Evolutionary conservation across 805 yeast genomes (phyloP), one percentile per base, ranked within the genome.

Genomic region (Saccharomyces eubayanus): DNA sequence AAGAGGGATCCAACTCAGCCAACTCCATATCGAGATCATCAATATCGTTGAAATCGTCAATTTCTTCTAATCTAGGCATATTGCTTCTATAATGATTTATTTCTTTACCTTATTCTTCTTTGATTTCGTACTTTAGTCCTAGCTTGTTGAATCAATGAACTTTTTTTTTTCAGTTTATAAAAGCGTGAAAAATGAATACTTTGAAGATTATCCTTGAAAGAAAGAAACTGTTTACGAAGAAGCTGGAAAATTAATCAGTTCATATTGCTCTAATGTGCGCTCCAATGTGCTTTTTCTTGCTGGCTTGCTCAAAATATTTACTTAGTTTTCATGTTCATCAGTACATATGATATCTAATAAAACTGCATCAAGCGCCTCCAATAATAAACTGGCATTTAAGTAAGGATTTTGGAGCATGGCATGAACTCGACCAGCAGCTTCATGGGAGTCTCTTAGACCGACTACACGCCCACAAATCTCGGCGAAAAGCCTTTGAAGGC

Each of bases 1-100:
- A 71, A 43, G 72, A 69, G 27, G 85, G 90, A 70, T 90, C 97
- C 58, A 89, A 86, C 73, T 92, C 95, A 3, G 96, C 95, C 28
- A 91, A 75, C 71, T 91, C 97, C 87, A 89, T 85, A 63, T 92
- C 97, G 83, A 89, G 76, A 73, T 90, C 84, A 66, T 91, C 97
- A 71, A 92, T 83, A 62, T 85, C 91, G 59, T 88, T 95, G 64
- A 82, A 87, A 67, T 85, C 90, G 53, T 74, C 76, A 54, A 87
- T 82, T 61, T 86, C 91, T 67, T 87, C 95, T 53, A 87, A 68
- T 31, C 73, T 75, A 11, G 95, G 94, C 84, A 82, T 83, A 47
- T 65, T 72, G n/a, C 58, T 11, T 14, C 28, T 31, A 28, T 14
- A 28, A 31, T 27, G 30, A 10, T 14, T 29, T 21, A 46, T n/a